These are phyloP conservation scores for Mycena amicta DNA, from an alignment of 768 basidiomycete species.

Conservation along the genomic window DNA sequence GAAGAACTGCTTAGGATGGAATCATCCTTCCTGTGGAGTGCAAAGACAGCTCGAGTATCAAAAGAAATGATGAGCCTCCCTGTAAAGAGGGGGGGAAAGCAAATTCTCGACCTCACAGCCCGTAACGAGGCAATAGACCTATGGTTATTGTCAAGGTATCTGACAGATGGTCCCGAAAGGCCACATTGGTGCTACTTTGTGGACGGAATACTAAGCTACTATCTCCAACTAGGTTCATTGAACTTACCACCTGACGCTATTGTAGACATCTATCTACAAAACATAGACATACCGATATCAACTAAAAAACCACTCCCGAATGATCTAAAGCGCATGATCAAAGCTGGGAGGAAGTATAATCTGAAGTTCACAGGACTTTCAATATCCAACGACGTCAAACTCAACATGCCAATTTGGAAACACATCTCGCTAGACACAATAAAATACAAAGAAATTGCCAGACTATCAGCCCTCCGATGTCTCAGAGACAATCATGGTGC, in stretches of 20 bases:
- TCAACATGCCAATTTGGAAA: slow-evolving; percentile 1
- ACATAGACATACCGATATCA: not conserved
- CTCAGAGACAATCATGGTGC: not conserved
- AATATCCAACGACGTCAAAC: not conserved
- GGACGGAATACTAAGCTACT: not conserved
- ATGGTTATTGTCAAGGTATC: not conserved
- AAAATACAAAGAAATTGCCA: not conserved
- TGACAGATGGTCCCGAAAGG: not conserved
- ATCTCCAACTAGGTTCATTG: not conserved
- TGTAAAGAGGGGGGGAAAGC: not conserved
- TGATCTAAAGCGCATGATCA: not conserved
- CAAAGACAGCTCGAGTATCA: slow-evolving; percentile 1
- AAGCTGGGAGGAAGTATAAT: not conserved
- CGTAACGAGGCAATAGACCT: not conserved
- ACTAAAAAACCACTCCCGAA: not conserved
- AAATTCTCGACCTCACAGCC: not conserved
- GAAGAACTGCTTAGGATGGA: not conserved
- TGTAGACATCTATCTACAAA: not conserved
- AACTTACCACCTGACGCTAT: not conserved
- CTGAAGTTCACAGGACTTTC: not conserved
- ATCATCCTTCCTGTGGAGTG: slow-evolving; percentile 7
- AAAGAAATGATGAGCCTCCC: slow-evolving; percentile 1
- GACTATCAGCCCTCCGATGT: not conserved
- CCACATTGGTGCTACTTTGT: not conserved
- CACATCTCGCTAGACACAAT: not conserved